Percentiles rank a stretch among this genome's conserved stretches.
Conservation (phyloP, 2,329 filamentous ascomycete species). For the Sporothrix luriei region DNA sequence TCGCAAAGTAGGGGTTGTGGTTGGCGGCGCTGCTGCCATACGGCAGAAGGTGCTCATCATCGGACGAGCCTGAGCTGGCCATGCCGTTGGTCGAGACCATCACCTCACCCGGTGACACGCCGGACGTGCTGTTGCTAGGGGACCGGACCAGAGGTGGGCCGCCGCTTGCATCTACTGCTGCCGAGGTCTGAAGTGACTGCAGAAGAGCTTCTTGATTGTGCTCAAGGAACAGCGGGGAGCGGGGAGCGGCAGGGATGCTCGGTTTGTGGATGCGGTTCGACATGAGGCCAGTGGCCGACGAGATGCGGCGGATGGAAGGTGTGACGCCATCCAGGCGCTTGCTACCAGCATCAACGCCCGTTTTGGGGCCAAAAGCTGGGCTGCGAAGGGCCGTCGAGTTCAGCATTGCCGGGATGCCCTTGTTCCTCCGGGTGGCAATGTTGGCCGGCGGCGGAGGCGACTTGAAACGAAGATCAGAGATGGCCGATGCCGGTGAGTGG, state of each 20-base stretch:
- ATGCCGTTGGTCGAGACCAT: slow-evolving; percentile 6
- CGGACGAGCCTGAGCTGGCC: slow-evolving; percentile 22
- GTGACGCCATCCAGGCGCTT: slow-evolving; percentile 49
- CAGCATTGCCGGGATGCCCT: slow-evolving; percentile 54
- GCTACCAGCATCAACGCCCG: slow-evolving; percentile 50
- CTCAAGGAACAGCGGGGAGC: slow-evolving; percentile 51
- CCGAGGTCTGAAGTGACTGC: slow-evolving; percentile 43
- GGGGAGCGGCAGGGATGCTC: slow-evolving; percentile 41
- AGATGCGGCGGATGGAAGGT: slow-evolving; percentile 57
- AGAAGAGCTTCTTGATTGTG: slow-evolving; percentile 50
- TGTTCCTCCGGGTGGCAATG: slow-evolving; percentile 57
- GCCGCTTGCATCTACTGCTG: slow-evolving; percentile 35
- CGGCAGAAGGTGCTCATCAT: slow-evolving; percentile 27
- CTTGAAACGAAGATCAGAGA: slow-evolving; percentile 47
- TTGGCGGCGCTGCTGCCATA: background rate
- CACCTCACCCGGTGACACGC: slow-evolving; percentile 13
- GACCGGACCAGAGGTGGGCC: slow-evolving; percentile 45
- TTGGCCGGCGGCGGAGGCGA: slow-evolving; percentile 56
- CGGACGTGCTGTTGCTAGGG: slow-evolving; percentile 26
- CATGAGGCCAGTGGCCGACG: slow-evolving; percentile 52
- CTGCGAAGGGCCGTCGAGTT: slow-evolving; percentile 51
- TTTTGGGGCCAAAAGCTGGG: slow-evolving; percentile 51
- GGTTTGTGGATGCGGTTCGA: slow-evolving; percentile 50
- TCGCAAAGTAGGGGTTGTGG: slow-evolving; percentile 22
- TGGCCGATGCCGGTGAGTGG: slow-evolving; percentile 39